phyloP scores from a whole-genome alignment of 148 eudicot genomes.

The Camellia granthamiana region DNA sequence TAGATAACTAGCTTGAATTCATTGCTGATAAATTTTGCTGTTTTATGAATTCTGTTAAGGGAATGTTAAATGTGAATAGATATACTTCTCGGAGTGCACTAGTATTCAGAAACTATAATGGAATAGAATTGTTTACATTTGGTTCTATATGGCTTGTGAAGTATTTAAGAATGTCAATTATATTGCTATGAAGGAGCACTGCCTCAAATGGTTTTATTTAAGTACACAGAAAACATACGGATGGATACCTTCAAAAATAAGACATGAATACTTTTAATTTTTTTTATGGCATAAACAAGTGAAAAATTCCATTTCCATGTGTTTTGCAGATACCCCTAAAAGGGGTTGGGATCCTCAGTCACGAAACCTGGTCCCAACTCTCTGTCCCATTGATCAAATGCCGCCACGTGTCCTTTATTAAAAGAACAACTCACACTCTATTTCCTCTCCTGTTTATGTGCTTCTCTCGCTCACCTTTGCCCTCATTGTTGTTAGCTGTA shows the following conservation, averaged over 20 bases:
- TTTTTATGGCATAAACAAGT: slow-evolving; percentile 1
- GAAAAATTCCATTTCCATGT: background rate
- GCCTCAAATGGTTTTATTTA: background rate
- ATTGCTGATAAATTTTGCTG: background rate
- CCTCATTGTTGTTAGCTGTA: no score
- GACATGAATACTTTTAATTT: background rate
- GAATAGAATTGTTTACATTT: background rate
- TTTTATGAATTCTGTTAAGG: background rate
- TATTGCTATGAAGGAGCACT: background rate
- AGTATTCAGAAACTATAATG: background rate
- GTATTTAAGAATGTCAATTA: background rate
- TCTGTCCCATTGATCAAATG: no score
- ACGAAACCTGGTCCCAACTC: no score
- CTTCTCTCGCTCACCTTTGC: no score
- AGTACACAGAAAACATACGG: background rate
- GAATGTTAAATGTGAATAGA: background rate
- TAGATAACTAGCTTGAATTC: background rate
- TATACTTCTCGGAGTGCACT: background rate
- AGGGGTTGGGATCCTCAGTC: no score
- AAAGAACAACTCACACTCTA: no score
- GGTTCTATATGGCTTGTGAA: background rate
- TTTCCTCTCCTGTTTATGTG: no score
- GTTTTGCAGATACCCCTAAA: background rate
- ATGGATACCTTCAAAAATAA: background rate
- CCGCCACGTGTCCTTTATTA: no score